These are phyloP conservation scores for Leccinum fibrillosum DNA, from an alignment of 768 basidiomycete genomes.

Conservation along the genomic window DNA sequence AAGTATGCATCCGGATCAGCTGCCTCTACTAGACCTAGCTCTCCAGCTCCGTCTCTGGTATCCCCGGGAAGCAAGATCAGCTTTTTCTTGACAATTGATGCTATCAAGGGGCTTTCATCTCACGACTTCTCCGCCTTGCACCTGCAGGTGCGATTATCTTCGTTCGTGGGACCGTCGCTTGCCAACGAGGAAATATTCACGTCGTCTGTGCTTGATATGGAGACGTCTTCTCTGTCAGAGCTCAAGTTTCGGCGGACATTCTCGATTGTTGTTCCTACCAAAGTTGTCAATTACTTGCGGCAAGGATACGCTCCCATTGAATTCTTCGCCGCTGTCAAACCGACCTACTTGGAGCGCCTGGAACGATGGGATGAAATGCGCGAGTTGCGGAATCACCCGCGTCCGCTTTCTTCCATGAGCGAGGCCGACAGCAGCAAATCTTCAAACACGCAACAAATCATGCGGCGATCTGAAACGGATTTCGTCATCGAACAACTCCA, in stretches of 20 bases:
- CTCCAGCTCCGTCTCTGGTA: constrained; percentile 66
- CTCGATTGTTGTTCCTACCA: constrained; percentile 70
- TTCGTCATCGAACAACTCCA: constrained; percentile 85
- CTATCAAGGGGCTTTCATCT: constrained; percentile 85
- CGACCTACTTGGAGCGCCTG: constrained; percentile 83
- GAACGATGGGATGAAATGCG: constrained; percentile 94
- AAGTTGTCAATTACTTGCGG: constrained; percentile 67
- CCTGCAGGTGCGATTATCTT: constrained; percentile 83
- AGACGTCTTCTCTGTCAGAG: constrained; percentile 65
- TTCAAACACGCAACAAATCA: constrained; percentile 55
- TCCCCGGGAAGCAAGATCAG: constrained; percentile 75
- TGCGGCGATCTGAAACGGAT: constrained; percentile 92
- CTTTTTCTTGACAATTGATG: constrained; percentile 84
- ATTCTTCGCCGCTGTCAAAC: constrained; percentile 80
- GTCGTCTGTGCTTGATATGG: constrained; percentile 72
- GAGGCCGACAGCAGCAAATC: constrained; percentile 38
- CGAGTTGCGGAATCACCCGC: constrained; percentile 58
- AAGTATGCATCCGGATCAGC: constrained; percentile 60
- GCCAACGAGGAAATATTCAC: constrained; percentile 79
- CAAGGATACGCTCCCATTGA: constrained; percentile 84
- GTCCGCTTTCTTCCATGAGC: constrained; percentile 29
- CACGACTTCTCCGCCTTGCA: constrained; percentile 86
- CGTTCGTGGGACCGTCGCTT: constrained; percentile 72
- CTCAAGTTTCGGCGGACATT: constrained; percentile 83
- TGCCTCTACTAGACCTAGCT: constrained; percentile 69